Conservation (phyloP, 768 basidiomycete species). For the Termitomyces sp. region DNA sequence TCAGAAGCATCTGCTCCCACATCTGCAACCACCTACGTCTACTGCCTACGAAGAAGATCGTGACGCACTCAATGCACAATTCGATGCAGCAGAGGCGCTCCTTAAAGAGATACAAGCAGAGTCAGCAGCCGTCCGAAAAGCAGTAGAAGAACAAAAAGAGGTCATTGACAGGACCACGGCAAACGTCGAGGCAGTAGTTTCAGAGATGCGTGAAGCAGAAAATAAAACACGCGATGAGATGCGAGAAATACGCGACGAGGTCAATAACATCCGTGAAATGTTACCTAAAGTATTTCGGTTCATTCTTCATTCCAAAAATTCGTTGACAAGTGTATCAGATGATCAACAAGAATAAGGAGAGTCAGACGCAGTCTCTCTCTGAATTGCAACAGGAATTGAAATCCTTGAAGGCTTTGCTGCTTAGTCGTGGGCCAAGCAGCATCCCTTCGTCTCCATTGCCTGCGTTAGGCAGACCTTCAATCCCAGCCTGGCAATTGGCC, state of each 20-base stretch:
- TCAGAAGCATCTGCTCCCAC: slow-evolving; percentile 88
- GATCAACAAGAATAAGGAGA: slow-evolving; percentile 89
- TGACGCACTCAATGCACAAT: slow-evolving; percentile 79
- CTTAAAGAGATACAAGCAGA: slow-evolving; percentile 77
- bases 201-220: slow-evolving; percentile 76
- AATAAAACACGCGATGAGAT: slow-evolving; percentile 79
- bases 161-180: slow-evolving; percentile 65
- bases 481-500: slow-evolving; percentile 90
- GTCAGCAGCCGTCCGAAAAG: slow-evolving; percentile 62
- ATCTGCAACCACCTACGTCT: slow-evolving; percentile 81
- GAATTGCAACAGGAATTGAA: slow-evolving; percentile 94
- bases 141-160: slow-evolving; percentile 72
- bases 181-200: slow-evolving; percentile 67
- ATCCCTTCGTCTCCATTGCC: slow-evolving; percentile 48
- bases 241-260: slow-evolving; percentile 86
- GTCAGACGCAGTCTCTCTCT: slow-evolving; percentile 72
- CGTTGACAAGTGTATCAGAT: slow-evolving; percentile 47
- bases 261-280: slow-evolving; percentile 86
- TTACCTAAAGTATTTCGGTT: slow-evolving; percentile 74
- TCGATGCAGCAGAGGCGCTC: slow-evolving; percentile 80
- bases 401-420: slow-evolving; percentile 84
- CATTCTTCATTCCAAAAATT: neutral
- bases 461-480: slow-evolving; percentile 56
- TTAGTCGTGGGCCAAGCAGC: slow-evolving; percentile 58
- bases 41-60: slow-evolving; percentile 89